Conservation (phyloP, 2,329 filamentous ascomycete genomes). For the Gaeumannomyces tritici region DNA sequence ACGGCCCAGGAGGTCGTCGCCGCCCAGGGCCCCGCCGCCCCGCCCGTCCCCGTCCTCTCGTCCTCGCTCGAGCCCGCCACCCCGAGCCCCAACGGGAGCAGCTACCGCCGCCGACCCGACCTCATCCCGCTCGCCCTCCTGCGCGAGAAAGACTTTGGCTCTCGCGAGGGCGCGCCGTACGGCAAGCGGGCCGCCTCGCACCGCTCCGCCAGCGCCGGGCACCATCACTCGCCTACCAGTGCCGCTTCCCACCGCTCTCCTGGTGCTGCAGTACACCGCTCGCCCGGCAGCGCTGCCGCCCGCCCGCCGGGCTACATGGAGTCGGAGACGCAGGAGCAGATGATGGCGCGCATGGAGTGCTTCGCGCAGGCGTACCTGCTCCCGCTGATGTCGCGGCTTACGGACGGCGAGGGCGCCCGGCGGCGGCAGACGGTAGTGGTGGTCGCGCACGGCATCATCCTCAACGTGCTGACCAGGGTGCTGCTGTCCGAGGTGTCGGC, state of each 20-base stretch:
- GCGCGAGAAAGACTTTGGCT: conserved; percentile 68
- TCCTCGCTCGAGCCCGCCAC: too few relatives aligned
- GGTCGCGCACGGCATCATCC: conserved; percentile 76
- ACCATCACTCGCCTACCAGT: background rate
- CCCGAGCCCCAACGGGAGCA: background rate
- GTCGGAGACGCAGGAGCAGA: conserved; percentile 58
- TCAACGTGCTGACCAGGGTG: conserved; percentile 57
- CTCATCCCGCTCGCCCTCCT: conserved; percentile 38
- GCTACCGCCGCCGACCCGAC: conserved; percentile 12
- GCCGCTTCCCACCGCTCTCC: background rate
- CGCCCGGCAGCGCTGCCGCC: background rate
- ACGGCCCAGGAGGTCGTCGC: conserved; percentile 60
- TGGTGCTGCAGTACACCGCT: background rate
- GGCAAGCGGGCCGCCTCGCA: conserved; percentile 13
- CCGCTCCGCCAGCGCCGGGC: conserved; percentile 6
- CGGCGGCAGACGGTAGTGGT: conserved; percentile 44
- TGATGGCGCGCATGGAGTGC: conserved; percentile 51
- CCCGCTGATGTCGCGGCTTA: conserved; percentile 48
- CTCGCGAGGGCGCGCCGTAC: conserved; percentile 56
- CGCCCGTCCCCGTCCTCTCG: background rate
- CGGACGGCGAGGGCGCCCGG: conserved; percentile 13
- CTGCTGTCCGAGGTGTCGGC: conserved; percentile 45
- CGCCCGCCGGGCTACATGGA: conserved; percentile 22
- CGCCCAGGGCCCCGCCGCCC: conserved; percentile 30
- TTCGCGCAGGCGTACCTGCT: conserved; percentile 60